phyloP scores from a whole-genome alignment of 305 asterid species.

The Stenogyne calaminthoides region DNA sequence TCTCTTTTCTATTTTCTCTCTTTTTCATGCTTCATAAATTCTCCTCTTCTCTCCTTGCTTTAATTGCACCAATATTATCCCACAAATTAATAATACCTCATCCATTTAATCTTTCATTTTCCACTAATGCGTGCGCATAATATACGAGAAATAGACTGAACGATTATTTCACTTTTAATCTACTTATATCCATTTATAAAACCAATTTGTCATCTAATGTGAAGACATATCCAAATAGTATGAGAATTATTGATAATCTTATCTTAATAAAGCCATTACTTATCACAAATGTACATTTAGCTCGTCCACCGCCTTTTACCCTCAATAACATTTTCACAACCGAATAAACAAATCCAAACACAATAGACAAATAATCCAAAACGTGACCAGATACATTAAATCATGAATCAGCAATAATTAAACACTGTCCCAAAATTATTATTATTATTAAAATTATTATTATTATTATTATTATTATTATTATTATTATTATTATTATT shows the following conservation, averaged over 20 bases:
- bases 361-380: background rate
- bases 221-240: no score
- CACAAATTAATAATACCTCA: background rate
- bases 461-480: no score
- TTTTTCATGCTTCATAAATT: conserved; percentile 33
- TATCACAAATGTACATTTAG: no score
- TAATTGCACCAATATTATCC: conserved; percentile 32
- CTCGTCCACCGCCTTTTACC: background rate
- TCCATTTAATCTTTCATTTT: background rate
- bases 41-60: conserved; percentile 30
- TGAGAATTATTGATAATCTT: no score
- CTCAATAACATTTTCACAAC: background rate
- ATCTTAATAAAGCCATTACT: background rate
- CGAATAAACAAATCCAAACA: background rate
- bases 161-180: background rate
- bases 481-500: no score
- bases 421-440: background rate
- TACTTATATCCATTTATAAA: background rate
- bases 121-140: background rate
- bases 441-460: no score
- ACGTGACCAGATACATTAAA: background rate
- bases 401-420: background rate
- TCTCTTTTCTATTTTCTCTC: conserved; percentile 24
- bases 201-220: background rate
- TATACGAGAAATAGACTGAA: background rate